Evolutionary conservation across 2,329 filamentous ascomycete species (phyloP).

Genomic region (Chrysoporthe cubensis): DNA sequence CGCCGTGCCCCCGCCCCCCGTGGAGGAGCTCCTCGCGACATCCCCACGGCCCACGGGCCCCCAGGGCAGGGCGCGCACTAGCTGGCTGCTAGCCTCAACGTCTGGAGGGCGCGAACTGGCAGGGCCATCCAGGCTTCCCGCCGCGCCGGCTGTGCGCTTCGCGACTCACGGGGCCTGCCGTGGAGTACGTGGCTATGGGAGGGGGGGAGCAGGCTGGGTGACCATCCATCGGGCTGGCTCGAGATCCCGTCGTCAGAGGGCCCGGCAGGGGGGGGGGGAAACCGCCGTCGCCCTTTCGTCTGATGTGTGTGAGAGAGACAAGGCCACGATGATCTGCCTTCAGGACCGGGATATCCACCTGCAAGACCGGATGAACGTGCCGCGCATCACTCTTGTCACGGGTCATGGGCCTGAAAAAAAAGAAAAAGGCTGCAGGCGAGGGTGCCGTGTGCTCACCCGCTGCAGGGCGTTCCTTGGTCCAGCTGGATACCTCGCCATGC

Average conservation of each 20-base stretch:
- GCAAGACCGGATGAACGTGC: constrained; percentile 18
- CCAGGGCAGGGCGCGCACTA: neutral
- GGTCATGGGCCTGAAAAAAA: constrained; percentile 1
- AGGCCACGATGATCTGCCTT: constrained; percentile 8
- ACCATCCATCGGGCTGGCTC: neutral
- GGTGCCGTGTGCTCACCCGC: neutral
- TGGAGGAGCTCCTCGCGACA: constrained; percentile 10
- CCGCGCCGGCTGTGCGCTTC: neutral
- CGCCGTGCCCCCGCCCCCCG: no score
- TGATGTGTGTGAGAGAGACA: neutral
- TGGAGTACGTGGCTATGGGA: no score
- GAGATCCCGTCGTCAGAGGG: neutral
- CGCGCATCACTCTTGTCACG: constrained; percentile 11
- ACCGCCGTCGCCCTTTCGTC: neutral
- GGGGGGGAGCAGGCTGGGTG: no score
- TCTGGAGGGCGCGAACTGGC: neutral
- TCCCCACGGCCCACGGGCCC: no score
- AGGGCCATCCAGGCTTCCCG: neutral
- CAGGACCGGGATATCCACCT: neutral
- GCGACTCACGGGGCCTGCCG: no score
- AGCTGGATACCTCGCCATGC: neutral
- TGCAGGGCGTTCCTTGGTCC: neutral
- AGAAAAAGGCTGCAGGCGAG: neutral
- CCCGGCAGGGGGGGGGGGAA: neutral
- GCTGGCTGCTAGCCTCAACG: neutral